These are phyloP conservation scores for Citrus cavaleriei DNA, from an alignment of 345 rosid species.

Conservation along the genomic window DNA sequence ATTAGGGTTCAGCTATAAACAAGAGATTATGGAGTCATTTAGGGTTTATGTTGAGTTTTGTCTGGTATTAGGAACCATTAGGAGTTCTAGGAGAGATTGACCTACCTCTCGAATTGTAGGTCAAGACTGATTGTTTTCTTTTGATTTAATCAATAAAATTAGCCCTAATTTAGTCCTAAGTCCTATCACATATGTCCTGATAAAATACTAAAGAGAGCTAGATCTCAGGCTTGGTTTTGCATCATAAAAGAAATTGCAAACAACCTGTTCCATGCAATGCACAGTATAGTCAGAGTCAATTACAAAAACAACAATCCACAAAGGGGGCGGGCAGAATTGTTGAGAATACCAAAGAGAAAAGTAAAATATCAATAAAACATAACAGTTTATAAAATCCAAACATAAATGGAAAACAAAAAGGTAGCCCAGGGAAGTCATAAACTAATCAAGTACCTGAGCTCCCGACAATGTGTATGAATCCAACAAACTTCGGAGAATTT, in stretches of 20 bases:
- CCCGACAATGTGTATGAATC: constrained; percentile 81
- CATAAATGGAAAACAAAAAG: neutral
- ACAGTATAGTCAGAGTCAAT: neutral
- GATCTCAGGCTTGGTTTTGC: neutral
- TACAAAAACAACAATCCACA: neutral
- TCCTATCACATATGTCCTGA: neutral
- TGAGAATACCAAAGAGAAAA: neutral
- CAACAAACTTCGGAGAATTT: constrained; percentile 91
- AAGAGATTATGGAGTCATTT: too few species aligned
- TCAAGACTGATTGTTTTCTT: too few species aligned
- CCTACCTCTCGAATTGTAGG: too few species aligned
- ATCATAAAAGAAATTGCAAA: neutral
- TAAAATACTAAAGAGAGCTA: neutral
- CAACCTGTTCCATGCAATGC: neutral
- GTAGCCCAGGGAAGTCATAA: neutral
- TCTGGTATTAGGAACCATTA: too few species aligned
- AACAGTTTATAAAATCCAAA: neutral
- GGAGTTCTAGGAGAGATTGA: too few species aligned
- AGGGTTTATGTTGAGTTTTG: too few species aligned
- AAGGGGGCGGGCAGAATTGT: neutral
- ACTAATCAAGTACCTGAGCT: constrained; percentile 53
- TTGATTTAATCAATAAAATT: too few species aligned
- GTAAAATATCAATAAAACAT: neutral
- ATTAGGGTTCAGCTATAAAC: too few species aligned
- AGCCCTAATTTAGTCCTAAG: too few species aligned